Evolutionary conservation across 78 protist species (phyloP).

Genomic region (Dictyostelium citrinum): DNA sequence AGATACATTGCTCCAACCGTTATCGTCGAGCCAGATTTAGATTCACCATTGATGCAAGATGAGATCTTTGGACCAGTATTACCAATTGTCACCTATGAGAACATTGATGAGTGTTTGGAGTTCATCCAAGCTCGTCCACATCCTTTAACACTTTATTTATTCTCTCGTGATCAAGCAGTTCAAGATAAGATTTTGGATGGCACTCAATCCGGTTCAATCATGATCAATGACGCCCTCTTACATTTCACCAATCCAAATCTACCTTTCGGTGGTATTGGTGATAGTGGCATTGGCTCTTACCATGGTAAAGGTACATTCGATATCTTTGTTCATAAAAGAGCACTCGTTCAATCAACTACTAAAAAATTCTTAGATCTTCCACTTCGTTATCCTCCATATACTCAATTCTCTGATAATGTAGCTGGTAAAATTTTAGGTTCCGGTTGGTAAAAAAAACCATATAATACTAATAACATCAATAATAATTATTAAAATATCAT

Average conservation of each 20-base stretch:
- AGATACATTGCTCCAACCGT: slow-evolving; percentile 88
- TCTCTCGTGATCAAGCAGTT: slow-evolving; percentile 65
- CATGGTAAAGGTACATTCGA: slow-evolving; percentile 86
- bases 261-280: slow-evolving; percentile 98
- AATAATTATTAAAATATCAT: neutral
- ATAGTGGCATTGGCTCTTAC: slow-evolving; percentile 91
- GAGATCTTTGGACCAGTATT: slow-evolving; percentile 95
- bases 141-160: slow-evolving; percentile 92
- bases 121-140: slow-evolving; percentile 46
- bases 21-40: slow-evolving; percentile 63
- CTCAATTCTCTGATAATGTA: slow-evolving; percentile 38
- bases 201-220: slow-evolving; percentile 54
- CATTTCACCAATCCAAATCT: slow-evolving; percentile 70
- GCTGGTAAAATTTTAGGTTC: slow-evolving; percentile 46
- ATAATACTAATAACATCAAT: too few relatives aligned
- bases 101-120: slow-evolving; percentile 71
- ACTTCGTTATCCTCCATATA: slow-evolving; percentile 61
- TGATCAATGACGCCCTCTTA: slow-evolving; percentile 65
- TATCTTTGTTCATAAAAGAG: slow-evolving; percentile 82
- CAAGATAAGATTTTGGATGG: slow-evolving; percentile 49
- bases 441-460: neutral
- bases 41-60: slow-evolving; percentile 49
- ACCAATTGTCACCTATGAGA: slow-evolving; percentile 77
- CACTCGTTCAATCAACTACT: slow-evolving; percentile 70
- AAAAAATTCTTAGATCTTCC: slow-evolving; percentile 58